Conservation (phyloP, 2,329 filamentous ascomycete species). For the Fusarium xylarioides region DNA sequence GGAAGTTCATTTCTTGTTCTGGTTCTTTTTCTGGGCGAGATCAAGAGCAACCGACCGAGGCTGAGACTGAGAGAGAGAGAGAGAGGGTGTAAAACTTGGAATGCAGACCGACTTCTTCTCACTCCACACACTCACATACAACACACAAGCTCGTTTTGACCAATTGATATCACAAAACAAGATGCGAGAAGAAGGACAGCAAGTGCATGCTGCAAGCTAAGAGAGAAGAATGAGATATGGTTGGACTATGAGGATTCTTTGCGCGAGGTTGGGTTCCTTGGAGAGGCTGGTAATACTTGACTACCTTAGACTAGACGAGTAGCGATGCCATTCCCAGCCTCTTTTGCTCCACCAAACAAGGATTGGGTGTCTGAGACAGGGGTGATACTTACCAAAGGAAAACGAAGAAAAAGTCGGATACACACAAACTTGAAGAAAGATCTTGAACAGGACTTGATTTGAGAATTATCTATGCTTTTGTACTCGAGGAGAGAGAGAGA, state of each 20-base stretch:
- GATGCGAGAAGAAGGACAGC: conserved; percentile 41
- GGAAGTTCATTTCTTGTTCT: conserved; percentile 51
- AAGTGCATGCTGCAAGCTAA: conserved; percentile 44
- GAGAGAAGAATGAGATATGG: conserved; percentile 45
- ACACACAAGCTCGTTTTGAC: conserved; percentile 37
- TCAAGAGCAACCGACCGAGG: background rate
- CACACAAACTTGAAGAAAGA: background rate
- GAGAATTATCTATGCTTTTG: background rate
- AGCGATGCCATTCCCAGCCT: conserved; percentile 39
- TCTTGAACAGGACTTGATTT: background rate
- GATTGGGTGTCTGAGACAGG: conserved; percentile 11
- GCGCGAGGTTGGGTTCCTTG: conserved; percentile 43
- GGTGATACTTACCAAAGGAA: conserved; percentile 21
- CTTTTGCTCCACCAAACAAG: conserved; percentile 35
- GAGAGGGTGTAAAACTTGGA: conserved; percentile 25
- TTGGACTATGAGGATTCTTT: conserved; percentile 43
- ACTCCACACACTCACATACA: conserved; percentile 47
- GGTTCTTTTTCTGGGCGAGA: conserved; percentile 31
- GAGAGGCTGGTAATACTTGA: conserved; percentile 35
- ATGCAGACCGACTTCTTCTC: conserved; percentile 38
- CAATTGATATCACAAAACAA: conserved; percentile 48
- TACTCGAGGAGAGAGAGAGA: background rate
- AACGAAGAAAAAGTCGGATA: background rate
- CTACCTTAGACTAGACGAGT: background rate
- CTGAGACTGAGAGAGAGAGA: background rate